Percentiles rank a stretch among this genome's conserved stretches.
Evolutionary conservation across 371 early-diverging fungal species (phyloP).

Genomic region (Umbelopsis sp.): DNA sequence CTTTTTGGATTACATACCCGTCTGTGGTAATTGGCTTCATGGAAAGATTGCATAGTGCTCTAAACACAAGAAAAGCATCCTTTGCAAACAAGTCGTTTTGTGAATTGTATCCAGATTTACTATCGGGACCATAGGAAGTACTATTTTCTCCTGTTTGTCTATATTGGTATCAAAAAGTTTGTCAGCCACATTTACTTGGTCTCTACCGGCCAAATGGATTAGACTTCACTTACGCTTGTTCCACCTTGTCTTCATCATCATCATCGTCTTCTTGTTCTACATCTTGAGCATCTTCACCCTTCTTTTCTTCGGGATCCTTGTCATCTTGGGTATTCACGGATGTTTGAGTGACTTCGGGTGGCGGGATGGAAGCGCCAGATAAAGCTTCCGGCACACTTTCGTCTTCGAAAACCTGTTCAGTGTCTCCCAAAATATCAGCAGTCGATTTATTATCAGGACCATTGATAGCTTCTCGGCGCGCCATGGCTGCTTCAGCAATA

Average conservation of each 20-base stretch:
- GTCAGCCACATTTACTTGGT: not conserved
- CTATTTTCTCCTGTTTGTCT: not conserved
- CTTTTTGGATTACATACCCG: constrained; percentile 34
- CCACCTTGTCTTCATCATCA: constrained; percentile 13
- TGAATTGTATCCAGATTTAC: constrained; percentile 22
- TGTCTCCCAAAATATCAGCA: constrained; percentile 50
- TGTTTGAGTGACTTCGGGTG: not conserved
- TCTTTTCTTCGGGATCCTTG: not conserved
- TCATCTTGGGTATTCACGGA: constrained; percentile 5
- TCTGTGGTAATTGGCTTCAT: constrained; percentile 66
- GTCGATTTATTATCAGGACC: constrained; percentile 42
- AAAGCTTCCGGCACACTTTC: constrained; percentile 25
- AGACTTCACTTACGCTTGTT: not conserved
- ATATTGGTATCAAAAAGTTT: too few relatives aligned
- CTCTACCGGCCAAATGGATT: not conserved
- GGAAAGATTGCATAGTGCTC: constrained; percentile 92
- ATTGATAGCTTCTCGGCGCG: constrained; percentile 42
- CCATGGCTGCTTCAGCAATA: constrained; percentile 54
- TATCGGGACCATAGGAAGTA: not conserved
- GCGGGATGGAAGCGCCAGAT: not conserved
- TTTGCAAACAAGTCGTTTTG: constrained; percentile 57
- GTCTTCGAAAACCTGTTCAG: constrained; percentile 49
- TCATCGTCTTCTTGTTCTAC: not conserved
- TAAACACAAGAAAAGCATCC: constrained; percentile 89
- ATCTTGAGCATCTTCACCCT: not conserved